phyloP scores from a whole-genome alignment of 2,329 filamentous ascomycete genomes.

The Monosporascus sp. region DNA sequence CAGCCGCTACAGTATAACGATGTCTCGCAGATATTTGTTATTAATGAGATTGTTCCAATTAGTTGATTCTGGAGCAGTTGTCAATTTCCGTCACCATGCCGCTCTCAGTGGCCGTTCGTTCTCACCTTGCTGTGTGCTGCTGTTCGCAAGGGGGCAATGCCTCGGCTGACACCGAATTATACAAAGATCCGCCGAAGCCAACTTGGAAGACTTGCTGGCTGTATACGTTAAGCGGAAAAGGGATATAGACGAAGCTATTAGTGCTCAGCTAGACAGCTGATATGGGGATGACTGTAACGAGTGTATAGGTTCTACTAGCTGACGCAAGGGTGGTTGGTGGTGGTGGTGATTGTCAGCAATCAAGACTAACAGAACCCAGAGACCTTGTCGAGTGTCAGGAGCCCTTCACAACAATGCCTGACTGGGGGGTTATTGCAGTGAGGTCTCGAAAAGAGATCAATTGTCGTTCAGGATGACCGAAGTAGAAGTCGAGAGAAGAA shows the following conservation, averaged over 20 bases:
- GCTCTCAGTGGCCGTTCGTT: not conserved
- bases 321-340: not conserved
- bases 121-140: not conserved
- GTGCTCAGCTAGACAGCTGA: not conserved
- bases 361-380: not conserved
- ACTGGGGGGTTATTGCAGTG: conserved; percentile 6
- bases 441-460: conserved; percentile 11
- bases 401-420: conserved; percentile 11
- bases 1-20: not conserved
- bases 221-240: not conserved
- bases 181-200: not conserved
- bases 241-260: not conserved
- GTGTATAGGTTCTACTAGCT: not conserved
- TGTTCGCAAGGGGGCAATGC: not conserved
- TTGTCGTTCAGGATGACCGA: conserved; percentile 5
- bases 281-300: not conserved
- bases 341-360: not conserved
- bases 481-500: conserved; percentile 10
- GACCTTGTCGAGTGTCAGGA: not conserved
- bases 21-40: not conserved
- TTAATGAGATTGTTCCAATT: not conserved
- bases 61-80: not conserved
- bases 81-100: not conserved
- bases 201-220: not conserved
- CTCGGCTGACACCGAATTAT: not conserved